Percentiles rank a stretch among this genome's conserved stretches.
Evolutionary conservation across 768 basidiomycete species (phyloP).

Genomic region (Serendipita vermifera): DNA sequence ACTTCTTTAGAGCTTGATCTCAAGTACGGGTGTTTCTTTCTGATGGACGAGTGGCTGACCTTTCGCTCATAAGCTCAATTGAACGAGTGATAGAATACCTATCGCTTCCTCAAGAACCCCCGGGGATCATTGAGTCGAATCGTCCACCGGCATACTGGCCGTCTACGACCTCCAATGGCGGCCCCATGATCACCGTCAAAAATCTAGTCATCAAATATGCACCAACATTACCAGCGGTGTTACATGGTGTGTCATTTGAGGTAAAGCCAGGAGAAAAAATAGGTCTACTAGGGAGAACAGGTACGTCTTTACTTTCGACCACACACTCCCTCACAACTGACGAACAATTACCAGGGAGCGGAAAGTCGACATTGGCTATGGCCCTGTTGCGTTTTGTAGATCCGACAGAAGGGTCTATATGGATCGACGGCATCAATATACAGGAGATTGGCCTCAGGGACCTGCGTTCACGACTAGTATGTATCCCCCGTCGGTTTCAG

Average conservation of each 20-base stretch:
- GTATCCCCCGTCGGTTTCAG: neutral
- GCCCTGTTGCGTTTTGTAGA: slow-evolving; percentile 29
- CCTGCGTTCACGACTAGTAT: slow-evolving; percentile 16
- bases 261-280: slow-evolving; percentile 61
- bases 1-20: slow-evolving; percentile 57
- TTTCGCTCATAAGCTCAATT: slow-evolving; percentile 50
- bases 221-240: slow-evolving; percentile 67
- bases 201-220: slow-evolving; percentile 66
- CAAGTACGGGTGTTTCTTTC: slow-evolving; percentile 36
- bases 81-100: slow-evolving; percentile 59
- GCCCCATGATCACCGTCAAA: slow-evolving; percentile 52
- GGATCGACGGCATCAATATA: slow-evolving; percentile 32
- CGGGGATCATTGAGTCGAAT: slow-evolving; percentile 54
- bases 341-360: slow-evolving; percentile 11
- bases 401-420: slow-evolving; percentile 25
- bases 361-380: slow-evolving; percentile 25
- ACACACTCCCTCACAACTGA: too few species aligned
- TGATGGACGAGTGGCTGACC: neutral
- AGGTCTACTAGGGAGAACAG: slow-evolving; percentile 70
- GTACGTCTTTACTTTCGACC: slow-evolving; percentile 21
- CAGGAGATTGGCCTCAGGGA: slow-evolving; percentile 28
- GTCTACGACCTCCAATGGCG: slow-evolving; percentile 40
- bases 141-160: slow-evolving; percentile 92
- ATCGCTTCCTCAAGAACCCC: slow-evolving; percentile 42
- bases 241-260: slow-evolving; percentile 61